These are phyloP conservation scores for Mycosarcoma maydis DNA, from an alignment of 1,284 basidiomycete species.

Conservation along the genomic window DNA sequence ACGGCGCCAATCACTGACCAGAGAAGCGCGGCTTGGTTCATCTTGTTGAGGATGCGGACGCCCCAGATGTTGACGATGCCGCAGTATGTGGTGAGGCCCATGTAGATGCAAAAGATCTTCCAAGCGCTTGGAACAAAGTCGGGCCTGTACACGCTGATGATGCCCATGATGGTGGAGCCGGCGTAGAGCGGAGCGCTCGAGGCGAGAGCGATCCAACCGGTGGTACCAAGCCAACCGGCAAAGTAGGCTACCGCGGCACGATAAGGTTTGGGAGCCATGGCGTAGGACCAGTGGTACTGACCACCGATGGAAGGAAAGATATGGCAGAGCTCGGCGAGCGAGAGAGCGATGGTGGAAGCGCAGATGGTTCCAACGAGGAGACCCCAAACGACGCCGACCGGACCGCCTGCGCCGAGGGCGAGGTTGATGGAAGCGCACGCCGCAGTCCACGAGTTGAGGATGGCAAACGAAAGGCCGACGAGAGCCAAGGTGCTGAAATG, in stretches of 20 bases:
- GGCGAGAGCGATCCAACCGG: constrained; percentile 40
- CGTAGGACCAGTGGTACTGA: constrained; percentile 47
- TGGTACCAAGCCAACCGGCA: constrained; percentile 31
- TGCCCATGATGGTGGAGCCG: constrained; percentile 11
- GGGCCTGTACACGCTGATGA: constrained; percentile 30
- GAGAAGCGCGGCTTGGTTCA: constrained; percentile 34
- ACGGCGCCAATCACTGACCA: constrained; percentile 27
- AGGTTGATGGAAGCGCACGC: constrained; percentile 34
- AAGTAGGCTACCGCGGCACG: constrained; percentile 27
- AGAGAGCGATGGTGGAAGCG: constrained; percentile 26
- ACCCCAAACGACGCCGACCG: constrained; percentile 31
- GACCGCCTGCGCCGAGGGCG: constrained; percentile 31
- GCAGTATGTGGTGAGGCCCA: constrained; percentile 30
- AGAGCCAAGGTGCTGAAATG: constrained; percentile 43
- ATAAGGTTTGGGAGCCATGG: constrained; percentile 13
- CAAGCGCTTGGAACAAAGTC: constrained; percentile 9
- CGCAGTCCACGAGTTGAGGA: constrained; percentile 47
- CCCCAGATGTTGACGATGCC: constrained; percentile 41
- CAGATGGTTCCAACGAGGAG: constrained; percentile 30
- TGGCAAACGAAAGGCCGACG: constrained; percentile 42
- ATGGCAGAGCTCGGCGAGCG: constrained; percentile 44
- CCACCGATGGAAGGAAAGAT: constrained; percentile 35
- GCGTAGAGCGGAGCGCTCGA: constrained; percentile 39
- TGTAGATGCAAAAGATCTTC: constrained; percentile 29
- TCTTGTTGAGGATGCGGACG: constrained; percentile 18